Conservation (phyloP, 306 rosid genomes). For the Canavalia gladiata region DNA sequence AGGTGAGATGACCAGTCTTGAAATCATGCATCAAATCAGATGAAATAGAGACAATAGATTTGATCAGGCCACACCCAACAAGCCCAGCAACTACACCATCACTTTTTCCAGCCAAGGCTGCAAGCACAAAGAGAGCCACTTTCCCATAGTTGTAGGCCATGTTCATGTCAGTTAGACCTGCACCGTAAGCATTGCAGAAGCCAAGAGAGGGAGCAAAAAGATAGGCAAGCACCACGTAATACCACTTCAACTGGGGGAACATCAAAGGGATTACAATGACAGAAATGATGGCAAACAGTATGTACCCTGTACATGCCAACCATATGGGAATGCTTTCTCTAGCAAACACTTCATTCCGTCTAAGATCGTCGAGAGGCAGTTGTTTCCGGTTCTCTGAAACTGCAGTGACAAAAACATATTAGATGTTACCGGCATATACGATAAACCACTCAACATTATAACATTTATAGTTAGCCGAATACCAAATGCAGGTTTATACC, state of each 20-base stretch:
- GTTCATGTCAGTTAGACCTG: slow-evolving; percentile 96
- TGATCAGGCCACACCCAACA: slow-evolving; percentile 92
- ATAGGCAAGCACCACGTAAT: slow-evolving; percentile 82
- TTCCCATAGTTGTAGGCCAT: slow-evolving; percentile 99
- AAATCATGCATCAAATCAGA: slow-evolving; percentile 98
- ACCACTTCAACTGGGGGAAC: slow-evolving; percentile 95
- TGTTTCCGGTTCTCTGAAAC: slow-evolving; percentile 58
- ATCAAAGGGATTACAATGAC: slow-evolving; percentile 82
- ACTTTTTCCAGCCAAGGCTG: slow-evolving; percentile 72
- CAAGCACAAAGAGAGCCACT: slow-evolving; percentile 94
- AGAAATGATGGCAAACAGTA: slow-evolving; percentile 72
- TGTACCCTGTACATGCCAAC: slow-evolving; percentile 80
- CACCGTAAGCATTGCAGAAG: slow-evolving; percentile 99
- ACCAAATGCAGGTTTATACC: slow-evolving; percentile 20
- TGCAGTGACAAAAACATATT: slow-evolving; percentile 49
- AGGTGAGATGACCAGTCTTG: slow-evolving; percentile 92
- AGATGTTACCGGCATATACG: slow-evolving; percentile 30
- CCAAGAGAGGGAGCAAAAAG: slow-evolving; percentile 87
- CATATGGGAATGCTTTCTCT: slow-evolving; percentile 87
- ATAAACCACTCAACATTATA: not conserved
- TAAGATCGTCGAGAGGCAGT: slow-evolving; percentile 65
- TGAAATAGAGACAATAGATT: slow-evolving; percentile 92
- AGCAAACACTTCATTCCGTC: slow-evolving; percentile 80
- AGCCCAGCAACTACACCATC: slow-evolving; percentile 96
- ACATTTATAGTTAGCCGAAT: not conserved